These are phyloP conservation scores for Malania oleifera DNA, from an alignment of 164 flowering plant genomes.

Conservation along the genomic window DNA sequence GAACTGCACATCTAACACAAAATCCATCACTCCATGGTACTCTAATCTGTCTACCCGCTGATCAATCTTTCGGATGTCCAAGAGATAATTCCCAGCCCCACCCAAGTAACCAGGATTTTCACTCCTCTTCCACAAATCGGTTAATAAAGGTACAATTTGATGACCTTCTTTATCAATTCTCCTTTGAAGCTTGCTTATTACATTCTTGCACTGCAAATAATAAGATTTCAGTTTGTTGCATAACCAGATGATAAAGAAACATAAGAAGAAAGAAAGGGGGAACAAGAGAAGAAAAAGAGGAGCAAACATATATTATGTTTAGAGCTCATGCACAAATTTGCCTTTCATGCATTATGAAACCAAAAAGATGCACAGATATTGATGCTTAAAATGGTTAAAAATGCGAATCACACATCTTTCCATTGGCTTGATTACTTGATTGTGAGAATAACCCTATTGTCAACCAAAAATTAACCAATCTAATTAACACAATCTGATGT, in stretches of 20 bases:
- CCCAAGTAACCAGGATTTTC: constrained; percentile 40
- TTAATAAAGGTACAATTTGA: constrained; percentile 71
- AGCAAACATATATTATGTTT: no score
- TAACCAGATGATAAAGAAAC: neutral
- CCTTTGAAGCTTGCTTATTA: constrained; percentile 75
- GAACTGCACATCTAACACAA: constrained; percentile 75
- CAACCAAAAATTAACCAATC: no score
- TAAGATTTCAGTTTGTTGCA: constrained; percentile 1
- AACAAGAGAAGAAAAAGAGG: no score
- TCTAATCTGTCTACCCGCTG: constrained; percentile 69
- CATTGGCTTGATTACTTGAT: no score
- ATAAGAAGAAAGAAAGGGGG: neutral
- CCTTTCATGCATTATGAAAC: no score
- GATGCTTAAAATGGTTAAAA: no score
- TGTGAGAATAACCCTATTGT: no score
- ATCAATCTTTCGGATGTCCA: constrained; percentile 69
- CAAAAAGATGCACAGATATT: no score
- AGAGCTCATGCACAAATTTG: no score
- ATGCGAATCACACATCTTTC: no score
- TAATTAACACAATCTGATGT: no score
- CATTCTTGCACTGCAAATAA: constrained; percentile 79
- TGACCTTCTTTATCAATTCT: constrained; percentile 84
- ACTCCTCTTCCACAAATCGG: constrained; percentile 75
- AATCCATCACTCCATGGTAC: constrained; percentile 71
- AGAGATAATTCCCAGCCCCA: constrained; percentile 37